Conservation (phyloP, 768 basidiomycete genomes). For the Leccinum pellstonianum region DNA sequence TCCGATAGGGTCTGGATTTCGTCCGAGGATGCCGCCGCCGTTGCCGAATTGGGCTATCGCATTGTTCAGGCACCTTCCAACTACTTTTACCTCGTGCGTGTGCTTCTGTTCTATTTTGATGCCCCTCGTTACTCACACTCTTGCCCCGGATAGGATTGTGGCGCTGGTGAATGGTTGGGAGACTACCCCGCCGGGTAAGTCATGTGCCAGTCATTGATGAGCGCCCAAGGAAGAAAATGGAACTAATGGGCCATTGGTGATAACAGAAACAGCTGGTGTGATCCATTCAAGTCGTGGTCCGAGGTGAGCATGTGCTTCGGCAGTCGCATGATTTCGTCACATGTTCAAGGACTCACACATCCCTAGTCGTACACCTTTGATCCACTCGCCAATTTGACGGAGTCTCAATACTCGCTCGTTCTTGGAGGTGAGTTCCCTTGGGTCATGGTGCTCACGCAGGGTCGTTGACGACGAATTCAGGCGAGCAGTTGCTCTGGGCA, state of each 20-base stretch:
- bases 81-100: constrained; percentile 50
- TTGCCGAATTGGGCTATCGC: constrained; percentile 40
- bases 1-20: constrained; percentile 46
- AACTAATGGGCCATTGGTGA: constrained; percentile 1
- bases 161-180: constrained; percentile 48
- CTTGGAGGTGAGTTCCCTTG: constrained; percentile 31
- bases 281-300: constrained; percentile 54
- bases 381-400: constrained; percentile 44
- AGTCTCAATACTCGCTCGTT: constrained; percentile 36
- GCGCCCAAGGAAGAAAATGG: not conserved
- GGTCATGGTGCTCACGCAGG: not conserved
- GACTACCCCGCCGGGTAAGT: constrained; percentile 31
- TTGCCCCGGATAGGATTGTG: constrained; percentile 38
- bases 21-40: constrained; percentile 37
- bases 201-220: not conserved
- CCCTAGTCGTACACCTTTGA: constrained; percentile 48
- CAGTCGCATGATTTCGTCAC: constrained; percentile 8
- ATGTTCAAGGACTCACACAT: not conserved
- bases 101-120: not conserved
- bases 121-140: not conserved
- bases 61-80: constrained; percentile 50
- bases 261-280: constrained; percentile 45
- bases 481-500: constrained; percentile 44
- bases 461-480: constrained; percentile 17
- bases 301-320: constrained; percentile 30